Evolutionary conservation across 768 basidiomycete species (phyloP), one percentile per base, ranked within the genome.

Genomic region (Lentinula detonsa): DNA sequence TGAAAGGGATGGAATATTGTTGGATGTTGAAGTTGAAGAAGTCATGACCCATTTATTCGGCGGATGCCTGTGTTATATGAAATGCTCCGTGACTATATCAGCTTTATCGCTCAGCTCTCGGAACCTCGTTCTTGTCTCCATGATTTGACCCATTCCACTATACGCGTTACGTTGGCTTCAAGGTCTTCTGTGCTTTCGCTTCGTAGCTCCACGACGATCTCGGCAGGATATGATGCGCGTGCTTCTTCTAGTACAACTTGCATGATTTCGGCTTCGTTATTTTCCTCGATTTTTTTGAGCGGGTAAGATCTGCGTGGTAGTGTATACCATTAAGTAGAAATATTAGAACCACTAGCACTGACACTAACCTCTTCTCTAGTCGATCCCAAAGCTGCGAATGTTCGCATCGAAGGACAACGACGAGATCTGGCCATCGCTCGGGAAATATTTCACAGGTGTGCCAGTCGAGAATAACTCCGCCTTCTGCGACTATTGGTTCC

Each of bases 221-320:
- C 88, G n/a, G 80, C 68, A 0, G 88, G 82, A 72, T 98, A 99
- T 0, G 93, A 91, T 42, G 86, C 85, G 48, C 85, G 80, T 3
- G 96, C 95, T 72, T 99, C 97, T 35, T 92, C 88, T 10, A 90
- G 76, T 40, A 97, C 87, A 55, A 95, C 86, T 68, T 91, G 81
- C 95, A 98, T 97, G 69, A 99, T 98, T 76, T 99, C 97, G 11
- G 95, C 95, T 68, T 95, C 90, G 72, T 98, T 95, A 73, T 99
- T 99, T 74, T 99, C 97, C 71, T 95, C 91, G 4, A 99, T 93
- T 75, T 99, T 99, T 71, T 92, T 92, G 53, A 95, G 72, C 1
- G 90, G 76, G 70, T 98, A 98, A 8, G 84, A 82, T 63, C 95
- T 72, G 56, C 51, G 18, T 45, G 39, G 40, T 45, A 8, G 55